Percentiles rank a stretch among this genome's conserved stretches.
phyloP scores from a whole-genome alignment of 495 filamentous ascomycete genomes.

The Neurospora sp. region DNA sequence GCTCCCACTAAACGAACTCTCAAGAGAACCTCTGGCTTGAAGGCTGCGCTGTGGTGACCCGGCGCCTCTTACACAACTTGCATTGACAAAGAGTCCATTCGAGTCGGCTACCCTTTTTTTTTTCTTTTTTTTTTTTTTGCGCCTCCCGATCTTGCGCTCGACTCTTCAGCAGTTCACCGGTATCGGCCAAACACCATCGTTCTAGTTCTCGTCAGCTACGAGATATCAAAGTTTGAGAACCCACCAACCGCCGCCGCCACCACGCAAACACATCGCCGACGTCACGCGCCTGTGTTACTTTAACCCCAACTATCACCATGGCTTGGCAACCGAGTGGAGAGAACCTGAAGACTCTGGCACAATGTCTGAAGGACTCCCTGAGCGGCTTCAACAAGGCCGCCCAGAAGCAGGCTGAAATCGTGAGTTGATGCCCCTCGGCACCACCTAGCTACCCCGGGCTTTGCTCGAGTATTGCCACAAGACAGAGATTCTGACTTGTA shows the following conservation, averaged over 20 bases:
- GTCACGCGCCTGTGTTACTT: not conserved
- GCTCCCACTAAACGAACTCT: conserved; percentile 1
- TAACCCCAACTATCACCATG: conserved; percentile 40
- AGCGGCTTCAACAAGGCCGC: conserved; percentile 64
- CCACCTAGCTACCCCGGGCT: not conserved
- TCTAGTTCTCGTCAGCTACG: not conserved
- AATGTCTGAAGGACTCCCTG: conserved; percentile 84
- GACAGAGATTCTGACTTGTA: conserved; percentile 15
- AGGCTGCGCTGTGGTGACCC: conserved; percentile 1
- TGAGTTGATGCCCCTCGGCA: conserved; percentile 18
- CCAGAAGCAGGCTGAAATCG: conserved; percentile 75
- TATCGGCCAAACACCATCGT: not conserved
- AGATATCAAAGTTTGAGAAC: not conserved
- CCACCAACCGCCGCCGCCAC: conserved; percentile 2
- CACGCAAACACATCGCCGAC: not conserved
- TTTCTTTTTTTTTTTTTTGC: not conserved
- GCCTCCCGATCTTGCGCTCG: not conserved
- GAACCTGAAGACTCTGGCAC: conserved; percentile 77
- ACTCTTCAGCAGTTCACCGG: not conserved
- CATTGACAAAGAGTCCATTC: not conserved
- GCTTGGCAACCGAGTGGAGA: conserved; percentile 87
- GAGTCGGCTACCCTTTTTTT: not conserved
- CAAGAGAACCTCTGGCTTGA: not conserved
- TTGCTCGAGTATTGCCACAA: not conserved
- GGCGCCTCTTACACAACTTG: not conserved